Percentiles rank a stretch among this genome's conserved stretches.
These are phyloP conservation scores for Saxophila tyrrhenica DNA, from an alignment of 495 filamentous ascomycete species.

Conservation along the genomic window DNA sequence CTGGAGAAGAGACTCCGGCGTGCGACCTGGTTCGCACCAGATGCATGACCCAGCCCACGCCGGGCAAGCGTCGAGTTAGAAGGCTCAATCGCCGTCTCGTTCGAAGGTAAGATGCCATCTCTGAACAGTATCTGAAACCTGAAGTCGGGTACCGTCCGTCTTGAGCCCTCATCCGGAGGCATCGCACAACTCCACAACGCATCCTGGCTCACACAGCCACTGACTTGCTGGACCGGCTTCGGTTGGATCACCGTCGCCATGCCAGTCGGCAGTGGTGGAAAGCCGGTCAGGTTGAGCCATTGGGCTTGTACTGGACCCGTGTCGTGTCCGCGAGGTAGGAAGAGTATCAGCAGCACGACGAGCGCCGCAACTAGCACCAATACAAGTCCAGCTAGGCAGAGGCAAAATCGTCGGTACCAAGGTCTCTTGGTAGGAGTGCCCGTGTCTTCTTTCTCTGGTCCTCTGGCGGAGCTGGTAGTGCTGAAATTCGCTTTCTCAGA, in stretches of 20 bases:
- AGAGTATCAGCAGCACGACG: constrained; percentile 11
- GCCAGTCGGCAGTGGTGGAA: constrained; percentile 75
- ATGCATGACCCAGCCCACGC: neutral
- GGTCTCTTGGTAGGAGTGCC: neutral
- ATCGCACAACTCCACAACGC: constrained; percentile 74
- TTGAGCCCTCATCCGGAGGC: constrained; percentile 61
- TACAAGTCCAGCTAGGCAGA: neutral
- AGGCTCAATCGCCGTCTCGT: constrained; percentile 23
- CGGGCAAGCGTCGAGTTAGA: neutral
- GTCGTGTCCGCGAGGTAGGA: constrained; percentile 4
- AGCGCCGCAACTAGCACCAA: neutral
- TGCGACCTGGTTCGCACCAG: neutral
- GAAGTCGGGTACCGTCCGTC: constrained; percentile 60
- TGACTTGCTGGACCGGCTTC: constrained; percentile 42
- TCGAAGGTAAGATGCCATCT: constrained; percentile 46
- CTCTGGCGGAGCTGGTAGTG: constrained; percentile 6
- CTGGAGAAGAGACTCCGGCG: constrained; percentile 3
- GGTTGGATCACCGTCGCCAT: constrained; percentile 63
- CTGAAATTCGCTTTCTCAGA: neutral
- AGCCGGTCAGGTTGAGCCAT: constrained; percentile 77
- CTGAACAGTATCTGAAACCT: constrained; percentile 67
- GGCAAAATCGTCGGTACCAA: constrained; percentile 15
- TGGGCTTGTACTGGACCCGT: constrained; percentile 28
- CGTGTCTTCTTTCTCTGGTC: neutral
- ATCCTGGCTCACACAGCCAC: constrained; percentile 54